Base-by-base conservation (phyloP, 2,329 filamentous ascomycete species). In the Aspergillus udagawae region DNA sequence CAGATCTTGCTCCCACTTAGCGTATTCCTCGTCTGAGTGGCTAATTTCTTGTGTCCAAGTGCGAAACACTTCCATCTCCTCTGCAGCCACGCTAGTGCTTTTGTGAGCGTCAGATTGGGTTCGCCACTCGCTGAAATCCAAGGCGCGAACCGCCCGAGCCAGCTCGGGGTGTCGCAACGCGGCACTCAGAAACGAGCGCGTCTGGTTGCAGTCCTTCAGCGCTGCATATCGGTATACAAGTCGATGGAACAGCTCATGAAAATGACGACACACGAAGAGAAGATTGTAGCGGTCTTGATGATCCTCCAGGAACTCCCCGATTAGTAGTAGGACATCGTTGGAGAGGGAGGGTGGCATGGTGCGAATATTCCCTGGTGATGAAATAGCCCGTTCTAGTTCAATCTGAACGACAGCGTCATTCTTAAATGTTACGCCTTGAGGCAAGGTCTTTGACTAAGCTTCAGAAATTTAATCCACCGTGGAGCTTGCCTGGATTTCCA, bases 311-410 rank as follows among this genome's bases (percentile, higher is more conserved):
- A 61, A 63, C 41, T 71, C 67, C 48, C 67, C 69, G 25, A 70
- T 54, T 28, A 70, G 53, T n/a, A 67, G 58, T 21, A 70, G 60
- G 48, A 74, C 62, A 54, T 72, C 70, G 60, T 68, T 67, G 23
- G 71, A 58, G 25, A 67, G 51, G 20, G 45, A 32, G 41, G 60
- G 63, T 8, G 64, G 59, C 65, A 70, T 70, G 10, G 52, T 62
- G 38, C 8, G 14, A 35, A 4, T 17, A 5, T 17, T 17, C 14
- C 6, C 32, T 2, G 5, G 14, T 17, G 32, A 35, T 17, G 14
- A 14, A 35, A 6, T 7, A 6, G 4, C 9, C 12, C 29, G 25
- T 5, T 28, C 8, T 28, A 1, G 27, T 35, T 35, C 4, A 35
- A 17, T 7, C 14, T 7, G 4, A 17, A 35, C 17, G 14, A 38